A percentile compares a stretch with the other conserved stretches of the same genome.
These are phyloP conservation scores for Reutealis trisperma DNA, from an alignment of 345 rosid genomes.

Conservation along the genomic window DNA sequence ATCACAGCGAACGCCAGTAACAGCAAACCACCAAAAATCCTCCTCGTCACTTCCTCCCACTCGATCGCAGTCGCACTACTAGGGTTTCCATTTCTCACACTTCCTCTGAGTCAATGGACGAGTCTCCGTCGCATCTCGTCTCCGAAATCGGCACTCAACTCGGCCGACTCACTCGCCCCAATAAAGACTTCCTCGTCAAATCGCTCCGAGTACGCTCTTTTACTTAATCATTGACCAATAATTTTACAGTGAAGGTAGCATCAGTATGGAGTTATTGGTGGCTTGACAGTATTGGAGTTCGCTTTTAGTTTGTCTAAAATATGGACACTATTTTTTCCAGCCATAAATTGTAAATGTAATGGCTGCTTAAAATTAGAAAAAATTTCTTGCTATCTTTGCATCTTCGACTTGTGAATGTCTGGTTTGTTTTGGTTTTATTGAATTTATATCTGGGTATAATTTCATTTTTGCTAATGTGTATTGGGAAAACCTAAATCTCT, in stretches of 20 bases:
- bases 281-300: background rate
- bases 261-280: too few relatives aligned
- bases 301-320: background rate
- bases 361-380: background rate
- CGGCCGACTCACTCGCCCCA: constrained; percentile 55
- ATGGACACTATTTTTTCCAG: background rate
- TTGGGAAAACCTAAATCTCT: background rate
- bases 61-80: background rate
- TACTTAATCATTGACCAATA: background rate
- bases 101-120: constrained; percentile 44
- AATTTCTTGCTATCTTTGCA: background rate
- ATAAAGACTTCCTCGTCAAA: constrained; percentile 65
- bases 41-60: background rate
- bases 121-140: constrained; percentile 47
- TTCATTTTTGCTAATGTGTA: background rate
- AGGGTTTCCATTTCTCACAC: constrained; percentile 1
- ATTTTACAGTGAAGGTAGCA: background rate
- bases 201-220: constrained; percentile 52
- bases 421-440: background rate
- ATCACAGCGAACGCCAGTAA: background rate
- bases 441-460: too few relatives aligned
- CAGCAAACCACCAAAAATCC: too few relatives aligned
- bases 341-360: too few relatives aligned
- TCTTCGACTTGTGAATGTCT: background rate
- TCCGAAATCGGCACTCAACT: constrained; percentile 60